phyloP scores from a whole-genome alignment of 257 asterid genomes.

The Nicotiana tomentosiformis region DNA sequence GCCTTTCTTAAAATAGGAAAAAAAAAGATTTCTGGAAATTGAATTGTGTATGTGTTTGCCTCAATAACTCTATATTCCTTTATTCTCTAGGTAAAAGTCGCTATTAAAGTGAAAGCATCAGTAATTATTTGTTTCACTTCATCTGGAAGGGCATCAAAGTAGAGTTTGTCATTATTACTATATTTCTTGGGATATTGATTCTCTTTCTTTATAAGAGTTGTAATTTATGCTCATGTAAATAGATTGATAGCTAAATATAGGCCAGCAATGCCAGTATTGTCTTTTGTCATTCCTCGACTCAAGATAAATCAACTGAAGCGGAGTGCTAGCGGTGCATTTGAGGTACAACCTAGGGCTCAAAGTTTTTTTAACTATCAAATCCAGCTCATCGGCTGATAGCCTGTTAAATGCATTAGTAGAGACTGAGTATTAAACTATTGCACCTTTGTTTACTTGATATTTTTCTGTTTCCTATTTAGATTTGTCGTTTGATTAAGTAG shows the following conservation, averaged over 20 bases:
- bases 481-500: too few relatives aligned
- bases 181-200: neutral
- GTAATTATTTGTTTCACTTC: constrained; percentile 81
- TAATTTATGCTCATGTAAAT: constrained; percentile 10
- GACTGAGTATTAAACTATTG: too few relatives aligned
- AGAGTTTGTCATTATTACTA: neutral
- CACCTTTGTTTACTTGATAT: too few relatives aligned
- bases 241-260: constrained; percentile 37
- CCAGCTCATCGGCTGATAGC: too few relatives aligned
- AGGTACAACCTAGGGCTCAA: too few relatives aligned
- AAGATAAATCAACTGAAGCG: too few relatives aligned
- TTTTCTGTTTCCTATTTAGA: too few relatives aligned
- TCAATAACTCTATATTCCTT: neutral
- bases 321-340: too few relatives aligned
- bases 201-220: neutral
- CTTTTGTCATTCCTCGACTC: too few relatives aligned
- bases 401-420: too few relatives aligned
- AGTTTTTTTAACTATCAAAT: too few relatives aligned
- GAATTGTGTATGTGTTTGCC: neutral
- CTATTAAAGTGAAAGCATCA: constrained; percentile 75
- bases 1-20: neutral
- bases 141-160: constrained; percentile 89
- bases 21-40: neutral
- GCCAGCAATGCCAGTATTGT: too few relatives aligned
- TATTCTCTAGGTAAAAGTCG: neutral